These are phyloP conservation scores for Calonectria hawksworthii DNA, from an alignment of 2,329 filamentous ascomycete genomes.

Conservation along the genomic window DNA sequence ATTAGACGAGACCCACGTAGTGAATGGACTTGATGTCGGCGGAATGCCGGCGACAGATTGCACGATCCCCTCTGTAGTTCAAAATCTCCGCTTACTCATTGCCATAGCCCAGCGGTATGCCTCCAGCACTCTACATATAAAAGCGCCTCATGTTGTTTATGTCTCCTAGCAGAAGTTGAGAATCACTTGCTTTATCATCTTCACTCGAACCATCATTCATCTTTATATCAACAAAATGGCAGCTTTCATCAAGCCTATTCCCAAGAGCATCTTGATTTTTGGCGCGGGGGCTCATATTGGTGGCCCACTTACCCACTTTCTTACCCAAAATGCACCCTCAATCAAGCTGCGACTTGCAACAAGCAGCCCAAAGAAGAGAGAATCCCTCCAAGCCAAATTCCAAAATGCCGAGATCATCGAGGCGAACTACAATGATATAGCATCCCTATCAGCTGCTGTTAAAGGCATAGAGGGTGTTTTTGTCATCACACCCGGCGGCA, in stretches of 20 bases:
- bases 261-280: slow-evolving; percentile 6
- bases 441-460: background rate
- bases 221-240: background rate
- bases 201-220: background rate
- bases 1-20: background rate
- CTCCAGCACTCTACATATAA: background rate
- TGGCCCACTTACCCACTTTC: background rate
- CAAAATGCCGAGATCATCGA: background rate
- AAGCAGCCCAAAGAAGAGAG: background rate
- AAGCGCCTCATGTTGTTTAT: background rate
- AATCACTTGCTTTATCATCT: background rate
- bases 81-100: background rate
- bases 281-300: slow-evolving; percentile 7
- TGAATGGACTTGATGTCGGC: background rate
- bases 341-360: slow-evolving; percentile 9
- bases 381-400: background rate
- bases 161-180: background rate
- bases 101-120: background rate
- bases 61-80: background rate
- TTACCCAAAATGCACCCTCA: background rate
- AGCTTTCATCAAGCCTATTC: background rate
- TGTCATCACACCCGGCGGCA: background rate
- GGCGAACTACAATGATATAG: background rate
- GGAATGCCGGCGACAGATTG: background rate
- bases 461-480: background rate